These are phyloP conservation scores for Cordyceps cicadae DNA, from an alignment of 2,329 filamentous ascomycete species.

Conservation along the genomic window DNA sequence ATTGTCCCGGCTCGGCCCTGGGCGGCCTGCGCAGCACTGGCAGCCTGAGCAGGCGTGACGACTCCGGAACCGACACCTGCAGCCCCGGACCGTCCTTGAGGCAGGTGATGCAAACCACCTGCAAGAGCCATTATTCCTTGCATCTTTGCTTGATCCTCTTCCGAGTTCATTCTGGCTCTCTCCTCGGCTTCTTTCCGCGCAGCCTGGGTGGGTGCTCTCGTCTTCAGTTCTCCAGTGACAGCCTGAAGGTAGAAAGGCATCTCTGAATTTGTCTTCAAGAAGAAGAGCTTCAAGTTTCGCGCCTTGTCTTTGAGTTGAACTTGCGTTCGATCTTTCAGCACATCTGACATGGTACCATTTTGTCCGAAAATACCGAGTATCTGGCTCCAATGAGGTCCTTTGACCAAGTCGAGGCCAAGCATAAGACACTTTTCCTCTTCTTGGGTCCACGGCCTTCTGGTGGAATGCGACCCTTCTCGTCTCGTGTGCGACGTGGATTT, in stretches of 20 bases:
- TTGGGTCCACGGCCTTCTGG: conserved; percentile 74
- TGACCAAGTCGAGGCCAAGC: conserved; percentile 78
- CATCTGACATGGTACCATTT: conserved; percentile 70
- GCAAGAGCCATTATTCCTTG: conserved; percentile 52
- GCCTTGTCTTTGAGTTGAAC: conserved; percentile 92
- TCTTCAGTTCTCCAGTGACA: conserved; percentile 85
- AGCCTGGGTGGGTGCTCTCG: conserved; percentile 67
- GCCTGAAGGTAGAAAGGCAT: conserved; percentile 82
- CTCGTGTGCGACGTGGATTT: conserved; percentile 48
- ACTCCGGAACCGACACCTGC: conserved; percentile 22
- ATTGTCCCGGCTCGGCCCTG: conserved; percentile 14
- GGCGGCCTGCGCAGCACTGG: conserved; percentile 21
- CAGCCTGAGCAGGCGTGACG: conserved; percentile 27
- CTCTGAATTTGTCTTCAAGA: conserved; percentile 83
- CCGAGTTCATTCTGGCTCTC: conserved; percentile 47
- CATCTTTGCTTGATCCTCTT: conserved; percentile 52
- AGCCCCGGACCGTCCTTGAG: conserved; percentile 21
- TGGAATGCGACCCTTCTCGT: conserved; percentile 50
- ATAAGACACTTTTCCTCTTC: conserved; percentile 88
- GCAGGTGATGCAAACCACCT: conserved; percentile 40
- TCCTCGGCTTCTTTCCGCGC: conserved; percentile 61
- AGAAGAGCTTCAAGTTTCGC: conserved; percentile 81
- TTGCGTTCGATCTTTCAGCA: conserved; percentile 80
- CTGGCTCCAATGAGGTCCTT: conserved; percentile 88
- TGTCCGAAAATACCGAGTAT: conserved; percentile 76